Base-by-base conservation (phyloP, 208 protist species). In the Strigomonas galati region DNA sequence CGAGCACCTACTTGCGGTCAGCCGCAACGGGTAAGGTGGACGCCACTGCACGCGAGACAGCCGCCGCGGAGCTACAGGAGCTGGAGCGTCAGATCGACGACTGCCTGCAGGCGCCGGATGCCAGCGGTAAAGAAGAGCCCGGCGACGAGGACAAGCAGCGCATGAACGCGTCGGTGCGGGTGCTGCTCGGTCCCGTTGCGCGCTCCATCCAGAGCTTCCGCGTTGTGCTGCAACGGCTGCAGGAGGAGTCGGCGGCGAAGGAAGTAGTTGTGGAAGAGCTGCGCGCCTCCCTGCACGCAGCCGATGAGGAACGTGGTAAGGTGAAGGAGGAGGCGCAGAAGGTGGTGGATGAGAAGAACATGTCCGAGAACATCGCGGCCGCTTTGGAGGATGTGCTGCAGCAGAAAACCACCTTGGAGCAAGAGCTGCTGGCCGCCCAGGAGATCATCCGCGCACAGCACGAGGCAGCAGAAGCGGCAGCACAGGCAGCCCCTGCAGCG, bases 381-480 rank as follows among this genome's bases (percentile, higher is more conserved):
- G 58, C 44, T n/a, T 62, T 62, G 21, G 58, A 62, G n/a, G 35
- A 44, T 1, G 58, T 52, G 37, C 23, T 62, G 58, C 37, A 15
- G 23, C 35, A 62, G 46, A 62, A 62, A 30, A 43, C 48, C 54
- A 3, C 30, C 23, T 23, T 62, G 5, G 37, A 53, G 46, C 27
- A 43, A 26, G 49, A 30, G 51, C n/a, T 46, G 28, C 49, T 31
- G 46, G 27, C 49, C 24, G 46, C 44, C 21, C 28, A 51, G 1
- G 60, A 65, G 4, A 37, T 30, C 6, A 21, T 37, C 48, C 17
- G n/a, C 31, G 17, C 49, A 9, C 49, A 48, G 21, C 49, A 48
- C 14, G 44, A 37, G n/a, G 51, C 31, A 27, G 32, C n/a, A n/a
- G n/a, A n/a, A n/a, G n/a, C n/a, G n/a, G n/a, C n/a, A n/a, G n/a